Evolutionary conservation across 345 rosid genomes (phyloP).

Genomic region (Psidium friedrichsthalianum): DNA sequence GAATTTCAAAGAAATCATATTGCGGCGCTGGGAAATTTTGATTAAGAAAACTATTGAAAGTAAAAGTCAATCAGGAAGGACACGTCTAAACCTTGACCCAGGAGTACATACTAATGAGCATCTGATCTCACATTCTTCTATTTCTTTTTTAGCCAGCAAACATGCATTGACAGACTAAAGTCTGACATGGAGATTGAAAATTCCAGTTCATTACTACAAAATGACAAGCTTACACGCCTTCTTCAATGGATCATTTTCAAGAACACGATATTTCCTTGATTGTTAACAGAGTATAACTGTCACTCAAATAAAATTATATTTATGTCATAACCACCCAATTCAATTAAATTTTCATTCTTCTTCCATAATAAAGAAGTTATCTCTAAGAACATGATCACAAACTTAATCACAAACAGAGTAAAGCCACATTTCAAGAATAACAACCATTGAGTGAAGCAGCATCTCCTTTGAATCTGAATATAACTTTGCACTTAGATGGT

Average conservation of each 20-base stretch:
- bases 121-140: neutral
- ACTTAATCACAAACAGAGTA: neutral
- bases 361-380: neutral
- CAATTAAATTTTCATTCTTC: neutral
- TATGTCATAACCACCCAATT: neutral
- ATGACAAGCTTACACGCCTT: too few relatives aligned
- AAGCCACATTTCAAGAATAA: neutral
- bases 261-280: neutral
- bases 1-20: neutral
- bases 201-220: neutral
- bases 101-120: neutral
- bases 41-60: neutral
- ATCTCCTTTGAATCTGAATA: neutral
- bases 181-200: neutral
- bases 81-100: neutral
- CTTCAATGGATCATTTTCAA: too few relatives aligned
- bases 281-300: neutral
- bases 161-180: neutral
- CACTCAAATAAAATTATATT: neutral
- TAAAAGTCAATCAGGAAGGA: neutral
- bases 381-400: neutral
- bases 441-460: neutral
- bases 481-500: neutral
- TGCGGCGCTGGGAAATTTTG: neutral
- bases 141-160: neutral